Base-by-base conservation (phyloP, 2,329 filamentous ascomycete genomes). In the Fusarium nodosum region DNA sequence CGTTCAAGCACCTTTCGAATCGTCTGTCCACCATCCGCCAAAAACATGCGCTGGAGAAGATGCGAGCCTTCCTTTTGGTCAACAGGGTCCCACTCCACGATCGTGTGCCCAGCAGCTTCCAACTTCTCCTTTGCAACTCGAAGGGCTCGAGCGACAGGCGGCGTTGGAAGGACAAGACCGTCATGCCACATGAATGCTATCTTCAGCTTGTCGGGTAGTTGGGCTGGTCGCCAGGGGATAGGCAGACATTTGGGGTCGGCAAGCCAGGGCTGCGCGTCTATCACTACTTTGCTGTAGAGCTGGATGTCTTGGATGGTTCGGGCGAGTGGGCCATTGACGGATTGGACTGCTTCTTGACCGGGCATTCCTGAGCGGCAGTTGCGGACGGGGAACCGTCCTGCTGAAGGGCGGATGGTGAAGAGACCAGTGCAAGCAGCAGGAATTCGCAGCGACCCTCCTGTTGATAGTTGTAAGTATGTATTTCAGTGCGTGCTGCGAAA, bases 101-200 rank as follows among this genome's bases (percentile, higher is more conserved):
- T 63, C 8, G 86, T 82, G 69, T 89, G 81, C 2, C 84, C 85
- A 0, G 82, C 80, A 0, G 74, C 76, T 39, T 78, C 72, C 16
- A 90, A 78, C 50, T 76, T 81, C 4, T 79, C 76, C 0, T 81
- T 82, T 0, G 86, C 78, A 8, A 80, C 75, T 4, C 79, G 76
- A 12, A 92, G 75, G 2, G 87, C 89, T 8, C 89, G 82, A 0
- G 82, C 78, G 5, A 92, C 83, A 0, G 90, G 90, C 4, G 91
- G 90, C 53, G 91, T 91, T 0, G 91, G 90, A 8, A 78, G 82
- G 7, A 91, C 89, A 51, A 89, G 82, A 12, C 85, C 87, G 74
- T 93, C 91, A 75, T 90, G 81, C 84, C 86, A 88, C 77, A 92
- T 82, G 33, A 92, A 85, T 7, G 82, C 90, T 55, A 93, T 80